These are phyloP conservation scores for Pelargonium australe DNA, from an alignment of 441 rosid genomes.

Conservation along the genomic window DNA sequence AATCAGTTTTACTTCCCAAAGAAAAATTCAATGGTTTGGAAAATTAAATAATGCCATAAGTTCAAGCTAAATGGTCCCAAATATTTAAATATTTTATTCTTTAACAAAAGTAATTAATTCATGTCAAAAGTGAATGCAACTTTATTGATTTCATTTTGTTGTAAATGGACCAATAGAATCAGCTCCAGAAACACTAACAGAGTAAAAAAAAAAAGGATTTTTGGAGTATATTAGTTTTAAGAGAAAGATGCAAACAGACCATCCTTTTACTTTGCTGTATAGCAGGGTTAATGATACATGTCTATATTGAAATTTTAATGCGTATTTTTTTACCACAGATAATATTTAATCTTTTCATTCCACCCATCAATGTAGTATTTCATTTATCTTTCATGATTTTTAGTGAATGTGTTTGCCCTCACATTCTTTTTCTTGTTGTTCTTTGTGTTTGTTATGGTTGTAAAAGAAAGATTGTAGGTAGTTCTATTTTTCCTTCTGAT, in stretches of 20 bases:
- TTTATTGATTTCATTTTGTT: not conserved
- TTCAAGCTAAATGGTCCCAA: not conserved
- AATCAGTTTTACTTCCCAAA: not conserved
- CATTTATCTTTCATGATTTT: too few relatives aligned
- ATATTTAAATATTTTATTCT: not conserved
- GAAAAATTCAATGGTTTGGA: not conserved
- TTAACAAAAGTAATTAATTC: not conserved
- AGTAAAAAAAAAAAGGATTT: not conserved
- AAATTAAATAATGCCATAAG: not conserved
- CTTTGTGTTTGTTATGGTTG: not conserved
- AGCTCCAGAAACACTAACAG: not conserved
- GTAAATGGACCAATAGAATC: not conserved
- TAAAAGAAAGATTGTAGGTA: slow-evolving; percentile 7
- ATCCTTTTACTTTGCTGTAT: not conserved
- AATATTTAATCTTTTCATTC: not conserved
- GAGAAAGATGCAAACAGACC: not conserved
- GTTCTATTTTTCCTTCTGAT: not conserved
- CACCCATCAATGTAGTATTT: not conserved
- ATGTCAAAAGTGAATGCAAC: not conserved
- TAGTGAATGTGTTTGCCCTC: not conserved
- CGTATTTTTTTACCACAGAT: not conserved
- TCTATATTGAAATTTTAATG: not conserved
- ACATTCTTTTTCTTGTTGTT: not conserved
- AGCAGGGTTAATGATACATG: not conserved
- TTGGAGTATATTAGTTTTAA: not conserved